These are phyloP conservation scores for Epichloe glyceriae DNA, from an alignment of 2,329 filamentous ascomycete species.

Conservation along the genomic window DNA sequence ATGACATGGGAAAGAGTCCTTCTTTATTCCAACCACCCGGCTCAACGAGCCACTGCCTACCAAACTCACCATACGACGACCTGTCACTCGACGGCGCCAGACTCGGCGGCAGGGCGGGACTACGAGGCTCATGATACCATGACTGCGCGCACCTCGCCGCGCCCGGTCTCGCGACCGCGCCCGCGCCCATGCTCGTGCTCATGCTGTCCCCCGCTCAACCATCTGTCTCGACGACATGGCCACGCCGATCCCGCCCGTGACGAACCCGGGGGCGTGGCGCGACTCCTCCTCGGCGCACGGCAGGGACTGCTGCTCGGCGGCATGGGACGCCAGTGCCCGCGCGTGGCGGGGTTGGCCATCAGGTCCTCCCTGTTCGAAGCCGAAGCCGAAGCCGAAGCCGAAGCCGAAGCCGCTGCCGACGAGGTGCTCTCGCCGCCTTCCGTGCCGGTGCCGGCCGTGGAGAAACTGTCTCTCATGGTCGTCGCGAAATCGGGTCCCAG, in stretches of 20 bases:
- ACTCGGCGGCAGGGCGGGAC: background rate
- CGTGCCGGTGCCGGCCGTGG: background rate
- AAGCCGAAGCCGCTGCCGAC: background rate
- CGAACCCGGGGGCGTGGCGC: background rate
- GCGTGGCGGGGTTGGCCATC: background rate
- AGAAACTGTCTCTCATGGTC: background rate
- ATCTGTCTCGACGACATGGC: background rate
- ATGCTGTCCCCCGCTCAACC: background rate
- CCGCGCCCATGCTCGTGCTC: background rate
- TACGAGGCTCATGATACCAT: background rate
- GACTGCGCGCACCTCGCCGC: background rate
- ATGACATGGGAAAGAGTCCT: too few species aligned
- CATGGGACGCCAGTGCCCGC: background rate
- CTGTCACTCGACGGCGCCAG: background rate
- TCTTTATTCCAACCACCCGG: too few species aligned
- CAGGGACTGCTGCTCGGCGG: background rate
- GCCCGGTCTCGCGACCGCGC: background rate
- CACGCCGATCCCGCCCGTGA: background rate
- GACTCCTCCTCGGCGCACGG: background rate
- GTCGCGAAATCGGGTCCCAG: background rate
- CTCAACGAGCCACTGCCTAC: too few species aligned
- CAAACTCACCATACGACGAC: background rate
- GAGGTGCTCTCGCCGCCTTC: background rate
- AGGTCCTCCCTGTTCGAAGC: background rate
- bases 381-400: background rate